phyloP scores from a whole-genome alignment of 805 yeast genomes.

The Kodamaea hsintzibuensis region DNA sequence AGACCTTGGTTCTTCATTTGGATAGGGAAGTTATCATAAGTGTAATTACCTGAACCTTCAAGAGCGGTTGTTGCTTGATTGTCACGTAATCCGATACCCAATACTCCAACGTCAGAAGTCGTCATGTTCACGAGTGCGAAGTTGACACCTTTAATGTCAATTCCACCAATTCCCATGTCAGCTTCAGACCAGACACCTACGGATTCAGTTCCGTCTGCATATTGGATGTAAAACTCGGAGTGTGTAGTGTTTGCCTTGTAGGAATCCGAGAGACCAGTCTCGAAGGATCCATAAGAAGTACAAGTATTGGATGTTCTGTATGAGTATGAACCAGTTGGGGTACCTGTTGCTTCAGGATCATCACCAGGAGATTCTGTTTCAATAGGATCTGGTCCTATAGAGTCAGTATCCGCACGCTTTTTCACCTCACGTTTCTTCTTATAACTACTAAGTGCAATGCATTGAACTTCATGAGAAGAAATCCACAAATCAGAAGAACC shows the following conservation, averaged over 20 bases:
- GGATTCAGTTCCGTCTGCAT: conserved; percentile 52
- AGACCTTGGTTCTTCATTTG: conserved; percentile 33
- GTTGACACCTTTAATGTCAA: conserved; percentile 21
- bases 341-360: not conserved
- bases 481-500: conserved; percentile 80
- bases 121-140: conserved; percentile 19
- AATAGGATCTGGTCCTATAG: not conserved
- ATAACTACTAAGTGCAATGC: conserved; percentile 10
- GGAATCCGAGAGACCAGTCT: conserved; percentile 37
- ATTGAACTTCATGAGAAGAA: conserved; percentile 23
- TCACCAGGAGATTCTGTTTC: not conserved
- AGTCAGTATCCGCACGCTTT: not conserved
- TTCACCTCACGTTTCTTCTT: not conserved
- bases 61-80: conserved; percentile 16
- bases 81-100: conserved; percentile 19
- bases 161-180: conserved; percentile 50
- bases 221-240: conserved; percentile 41
- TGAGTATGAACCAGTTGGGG: not conserved
- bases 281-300: conserved; percentile 49
- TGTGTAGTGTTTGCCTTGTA: conserved; percentile 44
- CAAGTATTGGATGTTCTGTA: conserved; percentile 34
- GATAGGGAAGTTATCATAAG: conserved; percentile 41
- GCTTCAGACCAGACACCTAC: conserved; percentile 63
- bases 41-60: conserved; percentile 17
- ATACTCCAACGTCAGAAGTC: conserved; percentile 18